phyloP scores from a whole-genome alignment of 1,139 yeast genomes.

The Yamadazyma atmosphaerica region DNA sequence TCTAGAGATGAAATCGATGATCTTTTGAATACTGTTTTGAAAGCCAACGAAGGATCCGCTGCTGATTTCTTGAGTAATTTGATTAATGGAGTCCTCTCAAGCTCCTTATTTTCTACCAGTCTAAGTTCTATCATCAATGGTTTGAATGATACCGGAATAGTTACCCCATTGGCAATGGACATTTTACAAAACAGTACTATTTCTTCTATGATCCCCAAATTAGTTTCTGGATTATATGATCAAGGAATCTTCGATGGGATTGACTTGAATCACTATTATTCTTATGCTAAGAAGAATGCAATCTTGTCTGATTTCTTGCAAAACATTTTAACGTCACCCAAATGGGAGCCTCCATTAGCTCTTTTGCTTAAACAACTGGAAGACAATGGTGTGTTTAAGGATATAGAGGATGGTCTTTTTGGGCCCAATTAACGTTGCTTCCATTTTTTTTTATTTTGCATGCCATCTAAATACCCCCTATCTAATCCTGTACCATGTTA shows the following conservation, averaged over 20 bases:
- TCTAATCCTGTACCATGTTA: not conserved
- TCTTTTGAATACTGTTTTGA: constrained; percentile 2
- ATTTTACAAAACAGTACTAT: constrained; percentile 25
- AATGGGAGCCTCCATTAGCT: constrained; percentile 36
- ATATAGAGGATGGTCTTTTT: constrained; percentile 34
- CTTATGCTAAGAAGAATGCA: constrained; percentile 24
- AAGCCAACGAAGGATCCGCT: constrained; percentile 33
- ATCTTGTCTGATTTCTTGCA: constrained; percentile 26
- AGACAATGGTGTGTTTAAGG: constrained; percentile 30
- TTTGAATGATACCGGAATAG: constrained; percentile 32
- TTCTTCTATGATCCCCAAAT: constrained; percentile 23
- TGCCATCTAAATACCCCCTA: not conserved
- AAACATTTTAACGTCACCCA: constrained; percentile 27
- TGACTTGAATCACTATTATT: constrained; percentile 24
- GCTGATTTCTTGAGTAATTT: constrained; percentile 33
- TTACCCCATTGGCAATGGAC: constrained; percentile 29
- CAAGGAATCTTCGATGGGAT: constrained; percentile 34
- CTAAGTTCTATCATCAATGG: constrained; percentile 29
- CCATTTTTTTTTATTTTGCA: not conserved
- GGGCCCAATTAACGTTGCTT: constrained; percentile 23
- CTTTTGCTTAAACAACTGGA: constrained; percentile 34
- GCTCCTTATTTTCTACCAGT: constrained; percentile 25
- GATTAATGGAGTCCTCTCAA: constrained; percentile 26
- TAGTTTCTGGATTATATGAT: constrained; percentile 29
- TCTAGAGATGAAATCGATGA: constrained; percentile 11